Evolutionary conservation across 352 stramenopile genomes (phyloP), one percentile per base, ranked within the genome.

Genomic region (Pythium insidiosum): DNA sequence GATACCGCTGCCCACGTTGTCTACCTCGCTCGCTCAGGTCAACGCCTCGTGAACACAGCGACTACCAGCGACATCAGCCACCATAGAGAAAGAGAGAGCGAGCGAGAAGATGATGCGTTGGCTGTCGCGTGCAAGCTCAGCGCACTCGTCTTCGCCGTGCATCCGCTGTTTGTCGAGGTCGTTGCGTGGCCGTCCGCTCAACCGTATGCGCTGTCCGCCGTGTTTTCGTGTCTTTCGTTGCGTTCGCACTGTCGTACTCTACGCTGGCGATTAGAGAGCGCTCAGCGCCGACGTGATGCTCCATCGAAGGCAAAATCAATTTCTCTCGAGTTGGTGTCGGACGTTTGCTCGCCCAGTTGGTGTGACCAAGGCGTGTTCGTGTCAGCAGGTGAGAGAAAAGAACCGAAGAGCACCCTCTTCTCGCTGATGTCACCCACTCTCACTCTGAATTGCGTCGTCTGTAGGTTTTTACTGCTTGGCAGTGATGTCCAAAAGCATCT

Each of bases 171-270:
- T 31, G 64, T 84, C 21, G 74, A 90, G 33, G 62, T 88, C 23
- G 56, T 90, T 20, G 70, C 40, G 10, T 90, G 77, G 74, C 68
- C 75, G 21, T 88, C 75, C 0, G 72, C 68, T 1, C 70, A 88
- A 48, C 73, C 78, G 1, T 88, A 91, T 38, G 51, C 74, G 2
- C 55, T 85, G 12, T 64, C 65, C 5, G 61, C 61, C 4, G 30
- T 86, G 9, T 84, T 88, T 38, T 62, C 60, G 11, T 56, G 72
- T 38, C 38, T 86, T 9, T 58, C 61, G 5, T 24, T 83, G 1
- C 63, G 38, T 15, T 53, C 47, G 19, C 53, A 73, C 26, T 40
- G 40, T 12, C 39, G 31, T 13, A 39, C n/a, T 10, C 26, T 57
- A 3, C 24, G 49, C 15, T 29, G 20, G 15, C 28, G 2, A 12